Conservation (phyloP, 345 rosid species). For the Eutrema heterophyllum region DNA sequence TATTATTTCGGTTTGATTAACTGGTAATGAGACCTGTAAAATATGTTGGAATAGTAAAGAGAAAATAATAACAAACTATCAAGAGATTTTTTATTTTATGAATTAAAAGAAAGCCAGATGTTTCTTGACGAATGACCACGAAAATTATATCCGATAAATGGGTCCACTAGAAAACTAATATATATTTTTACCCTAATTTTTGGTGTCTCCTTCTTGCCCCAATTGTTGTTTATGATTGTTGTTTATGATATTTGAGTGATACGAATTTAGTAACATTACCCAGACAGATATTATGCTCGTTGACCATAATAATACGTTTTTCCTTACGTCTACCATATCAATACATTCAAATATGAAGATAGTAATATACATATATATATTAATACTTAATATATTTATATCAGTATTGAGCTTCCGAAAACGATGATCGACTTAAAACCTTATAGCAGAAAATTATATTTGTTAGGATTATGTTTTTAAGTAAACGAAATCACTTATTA, state of each 20-base stretch:
- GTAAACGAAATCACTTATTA: not conserved
- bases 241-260: not conserved
- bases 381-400: not conserved
- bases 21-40: not conserved
- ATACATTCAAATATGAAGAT: not conserved
- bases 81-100: not conserved
- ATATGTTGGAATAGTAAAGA: not conserved
- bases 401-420: not conserved
- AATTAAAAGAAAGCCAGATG: slow-evolving; percentile 3
- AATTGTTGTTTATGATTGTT: not conserved
- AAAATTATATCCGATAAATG: slow-evolving; percentile 5
- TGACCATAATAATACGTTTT: not conserved
- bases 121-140: slow-evolving; percentile 23
- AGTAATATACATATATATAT: no score
- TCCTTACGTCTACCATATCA: no score
- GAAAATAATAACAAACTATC: not conserved
- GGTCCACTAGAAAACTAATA: not conserved
- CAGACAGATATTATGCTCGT: not conserved
- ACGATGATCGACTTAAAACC: not conserved
- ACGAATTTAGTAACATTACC: not conserved
- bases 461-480: not conserved
- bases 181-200: not conserved
- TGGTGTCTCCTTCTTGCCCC: not conserved
- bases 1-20: not conserved
- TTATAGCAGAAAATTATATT: no score